Conservation (phyloP, 352 stramenopile genomes). For the Globisporangium radiosum region DNA sequence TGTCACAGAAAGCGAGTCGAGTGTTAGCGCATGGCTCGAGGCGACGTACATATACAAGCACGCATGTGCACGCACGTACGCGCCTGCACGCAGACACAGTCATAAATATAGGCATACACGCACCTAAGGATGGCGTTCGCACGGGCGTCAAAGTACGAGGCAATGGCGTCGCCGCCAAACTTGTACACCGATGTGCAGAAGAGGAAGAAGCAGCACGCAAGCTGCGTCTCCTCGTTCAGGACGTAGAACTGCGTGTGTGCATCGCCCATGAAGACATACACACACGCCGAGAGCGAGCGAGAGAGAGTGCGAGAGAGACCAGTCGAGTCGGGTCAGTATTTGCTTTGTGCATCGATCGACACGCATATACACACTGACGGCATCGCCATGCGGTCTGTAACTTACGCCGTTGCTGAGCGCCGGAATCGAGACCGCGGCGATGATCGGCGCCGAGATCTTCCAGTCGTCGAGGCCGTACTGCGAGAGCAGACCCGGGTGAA, state of each 20-base stretch:
- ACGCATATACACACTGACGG: neutral
- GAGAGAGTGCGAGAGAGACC: neutral
- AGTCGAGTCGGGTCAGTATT: too few species aligned
- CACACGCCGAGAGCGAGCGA: neutral
- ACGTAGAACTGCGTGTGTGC: constrained; percentile 54
- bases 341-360: neutral
- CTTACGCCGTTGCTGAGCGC: constrained; percentile 77
- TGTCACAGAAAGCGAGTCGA: too few species aligned
- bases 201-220: constrained; percentile 81
- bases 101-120: constrained; percentile 7
- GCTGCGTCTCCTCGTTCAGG: constrained; percentile 81
- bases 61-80: neutral
- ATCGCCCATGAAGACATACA: neutral
- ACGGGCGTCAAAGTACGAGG: constrained; percentile 81
- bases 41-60: too few species aligned
- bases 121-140: constrained; percentile 68
- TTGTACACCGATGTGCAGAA: constrained; percentile 85
- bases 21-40: too few species aligned
- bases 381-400: neutral
- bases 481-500: constrained; percentile 48
- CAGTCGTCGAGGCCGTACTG: constrained; percentile 74
- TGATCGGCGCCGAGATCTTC: constrained; percentile 78
- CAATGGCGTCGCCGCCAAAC: constrained; percentile 74
- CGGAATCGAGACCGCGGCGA: constrained; percentile 64
- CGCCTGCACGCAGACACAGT: neutral